Percentiles rank a stretch among this genome's conserved stretches.
Conservation (phyloP, 495 filamentous ascomycete species). For the Daldinia bambusicola region DNA sequence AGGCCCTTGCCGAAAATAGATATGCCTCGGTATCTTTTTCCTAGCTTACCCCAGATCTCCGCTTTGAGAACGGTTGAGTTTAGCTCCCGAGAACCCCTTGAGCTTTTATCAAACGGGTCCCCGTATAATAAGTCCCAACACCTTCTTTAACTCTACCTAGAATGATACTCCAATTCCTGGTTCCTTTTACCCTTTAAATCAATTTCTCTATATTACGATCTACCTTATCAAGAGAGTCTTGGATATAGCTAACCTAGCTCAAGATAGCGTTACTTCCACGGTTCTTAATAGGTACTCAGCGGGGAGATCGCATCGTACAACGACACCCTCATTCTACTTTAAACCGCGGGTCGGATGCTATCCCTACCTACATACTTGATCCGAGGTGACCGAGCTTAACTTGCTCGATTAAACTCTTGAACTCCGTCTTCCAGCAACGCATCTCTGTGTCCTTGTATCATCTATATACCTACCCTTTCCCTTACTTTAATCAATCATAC, state of each 20-base stretch:
- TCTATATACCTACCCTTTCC: neutral
- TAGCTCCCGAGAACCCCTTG: neutral
- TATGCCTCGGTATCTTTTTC: slow-evolving; percentile 39
- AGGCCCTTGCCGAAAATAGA: slow-evolving; percentile 19
- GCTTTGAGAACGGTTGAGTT: neutral
- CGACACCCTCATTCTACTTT: neutral
- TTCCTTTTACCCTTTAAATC: neutral
- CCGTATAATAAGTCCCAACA: slow-evolving; percentile 2
- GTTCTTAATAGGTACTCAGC: neutral
- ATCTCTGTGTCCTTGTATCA: neutral
- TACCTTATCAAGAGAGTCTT: neutral
- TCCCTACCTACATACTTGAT: neutral
- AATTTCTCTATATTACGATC: neutral
- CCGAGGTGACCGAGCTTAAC: neutral
- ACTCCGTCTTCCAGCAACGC: neutral
- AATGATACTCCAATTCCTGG: no score
- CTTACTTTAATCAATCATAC: neutral
- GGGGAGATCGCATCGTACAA: neutral
- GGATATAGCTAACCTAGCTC: neutral
- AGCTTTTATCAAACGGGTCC: neutral
- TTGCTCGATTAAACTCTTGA: neutral
- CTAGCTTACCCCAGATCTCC: slow-evolving; percentile 29
- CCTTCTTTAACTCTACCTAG: neutral
- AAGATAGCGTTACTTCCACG: neutral
- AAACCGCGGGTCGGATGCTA: neutral